A percentile compares a stretch with the other conserved stretches of the same genome.
Conservation (phyloP, 768 basidiomycete genomes). For the Termitomyces eurrhizus region DNA sequence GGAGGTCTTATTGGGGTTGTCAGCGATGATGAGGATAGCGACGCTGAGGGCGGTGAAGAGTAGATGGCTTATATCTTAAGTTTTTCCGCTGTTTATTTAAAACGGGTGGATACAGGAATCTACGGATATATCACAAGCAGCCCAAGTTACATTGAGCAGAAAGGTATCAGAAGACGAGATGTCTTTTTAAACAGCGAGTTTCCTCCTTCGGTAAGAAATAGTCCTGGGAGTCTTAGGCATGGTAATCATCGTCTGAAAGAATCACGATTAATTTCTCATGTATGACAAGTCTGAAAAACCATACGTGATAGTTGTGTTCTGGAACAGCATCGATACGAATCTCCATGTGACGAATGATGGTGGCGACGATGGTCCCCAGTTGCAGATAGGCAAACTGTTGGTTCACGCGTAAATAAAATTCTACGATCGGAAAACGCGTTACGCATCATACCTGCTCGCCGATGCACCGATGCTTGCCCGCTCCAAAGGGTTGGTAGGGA, state of each 20-base stretch:
- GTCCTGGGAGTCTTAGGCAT: conserved; percentile 72
- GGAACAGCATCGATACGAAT: conserved; percentile 74
- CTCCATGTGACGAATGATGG: conserved; percentile 74
- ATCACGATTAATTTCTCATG: background rate
- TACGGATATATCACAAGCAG: conserved; percentile 5
- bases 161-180: conserved; percentile 1
- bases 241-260: conserved; percentile 86
- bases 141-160: background rate
- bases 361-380: conserved; percentile 77
- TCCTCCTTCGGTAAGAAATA: conserved; percentile 65
- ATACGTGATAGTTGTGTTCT: conserved; percentile 84
- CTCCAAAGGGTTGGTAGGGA: conserved; percentile 97
- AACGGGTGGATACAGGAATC: conserved; percentile 1
- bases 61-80: background rate
- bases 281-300: conserved; percentile 24
- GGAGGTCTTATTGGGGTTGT: conserved; percentile 69
- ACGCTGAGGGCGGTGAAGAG: conserved; percentile 36
- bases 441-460: conserved; percentile 67
- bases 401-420: conserved; percentile 1
- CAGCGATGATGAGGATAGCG: conserved; percentile 68
- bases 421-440: background rate
- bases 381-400: conserved; percentile 90
- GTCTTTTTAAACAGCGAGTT: conserved; percentile 43
- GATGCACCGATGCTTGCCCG: conserved; percentile 93
- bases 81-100: background rate